Base-by-base conservation (phyloP, 371 early-diverging fungal species). In the Lichtheimia ornata region DNA sequence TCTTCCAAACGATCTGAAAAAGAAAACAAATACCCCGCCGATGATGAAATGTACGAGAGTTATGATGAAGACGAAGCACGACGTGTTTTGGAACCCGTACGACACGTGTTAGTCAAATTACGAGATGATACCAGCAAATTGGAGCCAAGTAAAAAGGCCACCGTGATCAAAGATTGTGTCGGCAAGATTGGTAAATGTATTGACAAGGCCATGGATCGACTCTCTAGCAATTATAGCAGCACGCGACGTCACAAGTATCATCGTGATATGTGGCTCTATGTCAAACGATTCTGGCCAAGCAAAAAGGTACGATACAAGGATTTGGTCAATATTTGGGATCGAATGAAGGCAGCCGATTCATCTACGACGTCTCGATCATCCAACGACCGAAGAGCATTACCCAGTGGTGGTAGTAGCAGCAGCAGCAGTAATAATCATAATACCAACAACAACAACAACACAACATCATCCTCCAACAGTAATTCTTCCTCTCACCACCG, bases 151-250 rank as follows among this genome's bases (percentile, higher is more conserved):
- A 77, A 81, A 58, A 86, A 86, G 63, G 81, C 85, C 5, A 67
- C 67, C 27, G 71, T 85, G 47, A 84, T 90, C 58, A 74, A 76
- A 50, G 83, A 84, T 30, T 84, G 83, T 43, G 61, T 90, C 47
- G 58, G 67, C 30, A 75, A 71, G 30, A 85, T 91, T 59, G 93
- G 90, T 9, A 74, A 78, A 17, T 84, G 80, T 24, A 88, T 92
- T 53, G 72, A 76, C 4, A 64, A 73, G 15, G 63, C 74, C 12
- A 61, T 81, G 12, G 66, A 65, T 30, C 58, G 56, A 70, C 35
- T 63, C 20, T 51, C 63, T 6, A 57, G 50, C 52, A 35, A 44
- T 20, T 14, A 59, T 27, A 63, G 56, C 17, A 17, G 53, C 4
- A 22, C 25, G 45, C 64, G 53, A 40, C 66, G 63, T 54, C 47